phyloP scores from a whole-genome alignment of 2,329 filamentous ascomycete species.

The Colletotrichum karsti region DNA sequence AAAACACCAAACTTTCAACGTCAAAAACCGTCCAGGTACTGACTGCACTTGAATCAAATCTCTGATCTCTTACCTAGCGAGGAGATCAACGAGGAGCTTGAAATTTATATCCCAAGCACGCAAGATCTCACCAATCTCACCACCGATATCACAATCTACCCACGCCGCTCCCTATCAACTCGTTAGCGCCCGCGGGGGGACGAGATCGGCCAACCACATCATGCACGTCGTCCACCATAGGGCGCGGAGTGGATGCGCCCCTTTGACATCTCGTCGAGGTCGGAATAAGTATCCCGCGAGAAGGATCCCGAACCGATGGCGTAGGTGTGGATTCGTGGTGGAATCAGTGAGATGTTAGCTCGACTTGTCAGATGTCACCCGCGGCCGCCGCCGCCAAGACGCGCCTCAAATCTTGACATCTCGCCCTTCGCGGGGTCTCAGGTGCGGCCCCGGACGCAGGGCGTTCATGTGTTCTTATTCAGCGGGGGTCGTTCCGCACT shows the following conservation, averaged over 20 bases:
- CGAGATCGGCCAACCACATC: background rate
- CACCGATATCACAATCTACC: background rate
- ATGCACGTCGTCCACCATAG: conserved; percentile 3
- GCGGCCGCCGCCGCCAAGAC: background rate
- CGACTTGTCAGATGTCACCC: background rate
- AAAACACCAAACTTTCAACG: no score
- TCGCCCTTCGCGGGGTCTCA: background rate
- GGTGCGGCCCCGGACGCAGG: background rate
- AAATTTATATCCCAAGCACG: background rate
- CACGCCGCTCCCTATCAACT: background rate
- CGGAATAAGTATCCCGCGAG: background rate
- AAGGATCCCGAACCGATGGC: background rate
- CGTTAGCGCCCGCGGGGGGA: background rate
- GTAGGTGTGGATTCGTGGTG: no score
- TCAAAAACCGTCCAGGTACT: no score
- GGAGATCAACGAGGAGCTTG: no score
- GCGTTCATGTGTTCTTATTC: background rate
- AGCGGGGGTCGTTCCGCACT: background rate
- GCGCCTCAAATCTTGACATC: background rate
- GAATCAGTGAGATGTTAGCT: background rate
- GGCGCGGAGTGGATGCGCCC: conserved; percentile 6
- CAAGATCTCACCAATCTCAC: background rate
- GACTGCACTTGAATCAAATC: no score
- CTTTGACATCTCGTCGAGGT: background rate
- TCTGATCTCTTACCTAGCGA: no score